Evolutionary conservation across 352 stramenopile genomes (phyloP), one percentile per base, ranked within the genome.

Genomic region (Thraustochytrium sp.): DNA sequence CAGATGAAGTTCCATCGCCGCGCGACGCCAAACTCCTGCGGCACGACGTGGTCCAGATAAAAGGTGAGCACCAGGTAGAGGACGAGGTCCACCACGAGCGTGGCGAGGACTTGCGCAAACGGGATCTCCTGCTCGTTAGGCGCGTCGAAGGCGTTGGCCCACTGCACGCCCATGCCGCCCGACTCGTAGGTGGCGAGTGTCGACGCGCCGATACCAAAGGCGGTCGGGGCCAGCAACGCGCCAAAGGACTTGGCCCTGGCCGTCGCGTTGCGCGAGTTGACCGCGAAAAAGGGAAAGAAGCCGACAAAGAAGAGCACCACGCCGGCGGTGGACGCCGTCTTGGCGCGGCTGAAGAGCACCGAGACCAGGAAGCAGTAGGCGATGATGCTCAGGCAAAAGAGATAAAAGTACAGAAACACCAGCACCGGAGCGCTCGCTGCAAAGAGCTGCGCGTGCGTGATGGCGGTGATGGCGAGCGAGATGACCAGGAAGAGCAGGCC

Each of bases 1-100:
- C 97, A 86, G 1, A 95, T 77, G 78, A 98, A 98, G 84, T 98
- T 97, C 91, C 92, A 98, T 23, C 92, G 94, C 29, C 92, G 88
- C 0, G 82, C 77, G 46, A 93, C 94, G 46, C 94, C 94, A 68
- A 93, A 98, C 73, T 97, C 92, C 40, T 90, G 93, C 0, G 95
- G 95, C 49, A 98, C 89, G 2, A 98, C 93, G 4, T 93, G 88
- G 82, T 97, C 93, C 1, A 97, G 86, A 84, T 98, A 98, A 38
- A 93, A 88, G 0, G 90, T 94, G 0, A 95, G 73, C 0, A 97
- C 34, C 11, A 90, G 93, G 87, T 97, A 98, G 9, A 97, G 53
- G 8, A 97, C 77, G n/a, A 89, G 87, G 87, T 98, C 94, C 37
- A 97, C 82, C 29, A 97, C 87, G 29, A 87, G 42, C 29, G 82